Conservation (phyloP, 257 asterid species). For the Phtheirospermum japonicum region DNA sequence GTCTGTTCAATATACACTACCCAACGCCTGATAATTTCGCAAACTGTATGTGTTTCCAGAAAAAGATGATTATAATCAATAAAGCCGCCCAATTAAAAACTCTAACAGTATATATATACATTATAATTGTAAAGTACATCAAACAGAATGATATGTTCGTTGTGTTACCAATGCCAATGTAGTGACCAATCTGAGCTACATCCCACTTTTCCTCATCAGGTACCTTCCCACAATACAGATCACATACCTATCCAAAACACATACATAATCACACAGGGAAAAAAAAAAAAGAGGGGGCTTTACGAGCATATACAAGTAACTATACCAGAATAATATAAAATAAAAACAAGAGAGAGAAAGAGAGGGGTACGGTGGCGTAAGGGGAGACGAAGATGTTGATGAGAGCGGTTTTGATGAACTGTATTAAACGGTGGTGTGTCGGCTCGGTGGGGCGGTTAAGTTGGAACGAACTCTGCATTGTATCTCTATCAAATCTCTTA, state of each 20-base stretch:
- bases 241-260: slow-evolving; percentile 64
- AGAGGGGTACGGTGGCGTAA: slow-evolving; percentile 63
- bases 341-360: neutral
- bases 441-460: slow-evolving; percentile 51
- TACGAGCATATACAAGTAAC: neutral
- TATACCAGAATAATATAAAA: too few relatives aligned
- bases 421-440: slow-evolving; percentile 71
- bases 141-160: neutral
- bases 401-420: slow-evolving; percentile 73
- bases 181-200: slow-evolving; percentile 96
- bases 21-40: neutral
- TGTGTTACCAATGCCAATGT: slow-evolving; percentile 77
- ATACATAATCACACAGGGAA: neutral
- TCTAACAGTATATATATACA: neutral
- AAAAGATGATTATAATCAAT: slow-evolving; percentile 14
- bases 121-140: neutral
- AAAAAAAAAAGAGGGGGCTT: neutral
- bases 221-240: slow-evolving; percentile 80
- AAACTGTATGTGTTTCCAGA: neutral
- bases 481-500: slow-evolving; percentile 10
- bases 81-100: neutral
- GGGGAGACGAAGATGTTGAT: slow-evolving; percentile 85
- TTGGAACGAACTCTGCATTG: slow-evolving; percentile 45
- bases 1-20: neutral
- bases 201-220: slow-evolving; percentile 83